Conservation (phyloP, 805 yeast genomes). For the Saturnispora zaruensis region DNA sequence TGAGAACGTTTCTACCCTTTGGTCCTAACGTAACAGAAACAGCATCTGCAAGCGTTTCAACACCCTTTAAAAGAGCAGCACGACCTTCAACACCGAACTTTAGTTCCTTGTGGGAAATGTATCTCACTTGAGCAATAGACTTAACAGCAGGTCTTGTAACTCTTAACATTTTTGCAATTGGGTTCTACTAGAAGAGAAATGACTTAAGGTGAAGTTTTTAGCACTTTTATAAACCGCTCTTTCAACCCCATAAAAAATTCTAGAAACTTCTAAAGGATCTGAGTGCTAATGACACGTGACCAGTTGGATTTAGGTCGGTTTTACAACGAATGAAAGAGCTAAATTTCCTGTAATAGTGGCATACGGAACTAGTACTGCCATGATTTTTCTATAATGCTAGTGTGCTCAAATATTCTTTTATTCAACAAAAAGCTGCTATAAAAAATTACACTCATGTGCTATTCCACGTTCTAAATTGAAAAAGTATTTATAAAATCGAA, state of each 20-base stretch:
- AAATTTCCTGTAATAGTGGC: no score
- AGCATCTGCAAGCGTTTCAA: slow-evolving; percentile 89
- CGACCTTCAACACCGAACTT: slow-evolving; percentile 97
- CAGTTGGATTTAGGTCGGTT: neutral
- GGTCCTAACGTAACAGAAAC: slow-evolving; percentile 97
- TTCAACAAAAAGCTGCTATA: no score
- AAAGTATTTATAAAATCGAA: no score
- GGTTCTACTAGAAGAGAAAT: neutral
- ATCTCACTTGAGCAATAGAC: slow-evolving; percentile 34
- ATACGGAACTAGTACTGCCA: no score
- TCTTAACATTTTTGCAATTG: slow-evolving; percentile 37
- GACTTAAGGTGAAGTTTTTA: neutral
- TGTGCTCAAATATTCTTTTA: no score
- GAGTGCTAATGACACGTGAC: neutral
- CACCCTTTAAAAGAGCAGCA: slow-evolving; percentile 89
- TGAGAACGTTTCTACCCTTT: slow-evolving; percentile 92
- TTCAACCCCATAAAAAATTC: neutral
- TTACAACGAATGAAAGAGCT: neutral
- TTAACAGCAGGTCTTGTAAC: slow-evolving; percentile 36
- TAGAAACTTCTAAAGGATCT: slow-evolving; percentile 1
- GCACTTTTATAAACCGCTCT: neutral
- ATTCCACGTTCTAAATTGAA: no score
- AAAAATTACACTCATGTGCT: no score
- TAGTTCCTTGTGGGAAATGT: slow-evolving; percentile 76
- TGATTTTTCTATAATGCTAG: no score